A percentile compares a stretch with the other conserved stretches of the same genome.
These are phyloP conservation scores for Capsicum pubescens DNA, from an alignment of 257 asterid genomes.

Conservation along the genomic window DNA sequence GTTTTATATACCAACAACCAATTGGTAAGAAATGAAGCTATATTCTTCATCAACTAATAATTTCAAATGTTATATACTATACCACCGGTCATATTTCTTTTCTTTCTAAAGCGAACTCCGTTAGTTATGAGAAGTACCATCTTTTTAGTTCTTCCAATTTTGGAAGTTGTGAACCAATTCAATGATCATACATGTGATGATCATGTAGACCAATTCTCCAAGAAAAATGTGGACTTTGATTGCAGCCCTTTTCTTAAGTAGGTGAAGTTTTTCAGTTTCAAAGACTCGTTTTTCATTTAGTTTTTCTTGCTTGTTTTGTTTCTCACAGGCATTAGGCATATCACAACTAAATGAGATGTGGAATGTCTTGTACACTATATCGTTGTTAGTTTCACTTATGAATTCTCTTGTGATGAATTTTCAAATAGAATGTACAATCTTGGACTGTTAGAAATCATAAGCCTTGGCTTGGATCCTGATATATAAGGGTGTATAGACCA, in stretches of 20 bases:
- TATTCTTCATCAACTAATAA: not conserved
- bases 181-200: not conserved
- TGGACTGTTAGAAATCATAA: too few relatives aligned
- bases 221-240: not conserved
- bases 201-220: not conserved
- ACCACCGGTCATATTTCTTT: not conserved
- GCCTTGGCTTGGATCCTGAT: too few relatives aligned
- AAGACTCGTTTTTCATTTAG: not conserved
- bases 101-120: not conserved
- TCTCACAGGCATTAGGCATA: not conserved
- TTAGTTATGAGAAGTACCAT: not conserved
- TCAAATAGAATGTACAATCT: not conserved
- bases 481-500: too few relatives aligned
- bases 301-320: not conserved
- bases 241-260: not conserved
- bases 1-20: not conserved
- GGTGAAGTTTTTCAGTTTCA: slow-evolving; percentile 15
- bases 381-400: not conserved
- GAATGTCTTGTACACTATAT: not conserved
- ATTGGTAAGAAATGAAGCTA: not conserved
- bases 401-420: not conserved
- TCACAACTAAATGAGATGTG: not conserved
- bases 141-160: not conserved
- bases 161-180: not conserved
- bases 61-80: not conserved